Conservation (phyloP, 1,284 basidiomycete genomes). For the Porodaedalea pini region DNA sequence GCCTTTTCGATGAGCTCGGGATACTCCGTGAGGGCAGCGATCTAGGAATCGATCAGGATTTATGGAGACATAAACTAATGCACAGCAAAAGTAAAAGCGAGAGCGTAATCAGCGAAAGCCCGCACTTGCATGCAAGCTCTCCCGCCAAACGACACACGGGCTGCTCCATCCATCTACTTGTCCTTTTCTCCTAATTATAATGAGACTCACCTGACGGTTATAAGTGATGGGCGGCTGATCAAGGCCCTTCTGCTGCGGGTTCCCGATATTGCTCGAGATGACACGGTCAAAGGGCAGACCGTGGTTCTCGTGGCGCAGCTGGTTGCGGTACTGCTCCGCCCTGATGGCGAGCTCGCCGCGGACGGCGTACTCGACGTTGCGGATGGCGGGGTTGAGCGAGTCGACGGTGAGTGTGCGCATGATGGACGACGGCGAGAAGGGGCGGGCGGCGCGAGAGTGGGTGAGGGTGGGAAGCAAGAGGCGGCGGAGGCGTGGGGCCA, state of each 20-base stretch:
- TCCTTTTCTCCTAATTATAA: neutral
- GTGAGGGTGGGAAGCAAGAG: neutral
- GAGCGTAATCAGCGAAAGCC: neutral
- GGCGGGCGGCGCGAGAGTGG: neutral
- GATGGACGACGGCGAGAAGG: conserved; percentile 10
- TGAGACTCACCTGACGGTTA: conserved; percentile 72
- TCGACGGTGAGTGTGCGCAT: conserved; percentile 61
- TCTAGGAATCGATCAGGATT: conserved; percentile 39
- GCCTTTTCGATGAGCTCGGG: conserved; percentile 81
- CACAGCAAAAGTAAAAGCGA: conserved; percentile 3
- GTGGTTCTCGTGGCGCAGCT: conserved; percentile 55
- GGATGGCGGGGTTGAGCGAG: conserved; percentile 79
- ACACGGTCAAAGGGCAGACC: conserved; percentile 84
- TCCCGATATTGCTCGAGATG: conserved; percentile 96
- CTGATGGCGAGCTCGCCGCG: conserved; percentile 95
- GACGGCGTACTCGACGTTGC: conserved; percentile 93
- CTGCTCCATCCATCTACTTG: neutral
- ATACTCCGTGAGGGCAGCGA: conserved; percentile 90
- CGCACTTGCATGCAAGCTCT: too few species aligned
- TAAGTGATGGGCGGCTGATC: conserved; percentile 95
- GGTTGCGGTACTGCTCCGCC: conserved; percentile 79
- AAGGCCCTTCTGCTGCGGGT: conserved; percentile 93
- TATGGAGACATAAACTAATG: neutral
- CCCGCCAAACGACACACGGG: too few species aligned
- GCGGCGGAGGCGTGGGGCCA: neutral